Percentiles rank a stretch among this genome's conserved stretches.
phyloP scores from a whole-genome alignment of 495 filamentous ascomycete genomes.

The Aspergillus sclerotiicarbonarius region DNA sequence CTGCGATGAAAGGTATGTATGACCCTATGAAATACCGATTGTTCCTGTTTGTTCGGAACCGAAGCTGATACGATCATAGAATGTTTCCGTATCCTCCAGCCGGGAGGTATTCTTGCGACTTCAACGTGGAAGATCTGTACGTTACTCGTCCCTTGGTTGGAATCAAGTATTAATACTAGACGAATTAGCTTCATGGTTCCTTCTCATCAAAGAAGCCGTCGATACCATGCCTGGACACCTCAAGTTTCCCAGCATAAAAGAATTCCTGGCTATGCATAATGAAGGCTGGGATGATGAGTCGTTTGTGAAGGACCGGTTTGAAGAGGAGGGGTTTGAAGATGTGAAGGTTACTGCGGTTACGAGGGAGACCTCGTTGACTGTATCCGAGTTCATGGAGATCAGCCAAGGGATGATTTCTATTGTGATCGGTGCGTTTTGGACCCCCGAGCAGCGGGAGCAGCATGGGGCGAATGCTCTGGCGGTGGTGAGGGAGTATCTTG shows the following conservation, averaged over 20 bases:
- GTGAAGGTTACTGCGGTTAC: conserved; percentile 25
- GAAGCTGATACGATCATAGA: conserved; percentile 22
- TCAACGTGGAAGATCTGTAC: conserved; percentile 38
- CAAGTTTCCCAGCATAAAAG: conserved; percentile 25
- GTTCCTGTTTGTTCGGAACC: not conserved
- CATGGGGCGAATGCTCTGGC: conserved; percentile 21
- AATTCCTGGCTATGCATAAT: conserved; percentile 23
- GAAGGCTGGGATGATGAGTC: conserved; percentile 32
- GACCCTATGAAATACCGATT: not conserved
- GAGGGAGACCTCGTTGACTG: conserved; percentile 18
- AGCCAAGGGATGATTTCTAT: conserved; percentile 28
- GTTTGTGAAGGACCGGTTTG: conserved; percentile 32
- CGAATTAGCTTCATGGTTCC: conserved; percentile 29
- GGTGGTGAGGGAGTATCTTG: conserved; percentile 31
- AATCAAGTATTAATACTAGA: not conserved
- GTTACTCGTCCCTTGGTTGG: conserved; percentile 2
- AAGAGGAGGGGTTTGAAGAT: conserved; percentile 30
- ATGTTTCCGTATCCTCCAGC: conserved; percentile 34
- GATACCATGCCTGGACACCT: conserved; percentile 27
- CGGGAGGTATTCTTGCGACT: conserved; percentile 34
- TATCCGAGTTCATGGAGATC: conserved; percentile 30
- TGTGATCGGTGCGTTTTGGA: conserved; percentile 31
- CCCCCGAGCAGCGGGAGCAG: conserved; percentile 29
- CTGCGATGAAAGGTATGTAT: conserved; percentile 37
- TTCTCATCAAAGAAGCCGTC: conserved; percentile 25